These are phyloP conservation scores for Penicillium bovifimosum DNA, from an alignment of 495 filamentous ascomycete species.

Conservation along the genomic window DNA sequence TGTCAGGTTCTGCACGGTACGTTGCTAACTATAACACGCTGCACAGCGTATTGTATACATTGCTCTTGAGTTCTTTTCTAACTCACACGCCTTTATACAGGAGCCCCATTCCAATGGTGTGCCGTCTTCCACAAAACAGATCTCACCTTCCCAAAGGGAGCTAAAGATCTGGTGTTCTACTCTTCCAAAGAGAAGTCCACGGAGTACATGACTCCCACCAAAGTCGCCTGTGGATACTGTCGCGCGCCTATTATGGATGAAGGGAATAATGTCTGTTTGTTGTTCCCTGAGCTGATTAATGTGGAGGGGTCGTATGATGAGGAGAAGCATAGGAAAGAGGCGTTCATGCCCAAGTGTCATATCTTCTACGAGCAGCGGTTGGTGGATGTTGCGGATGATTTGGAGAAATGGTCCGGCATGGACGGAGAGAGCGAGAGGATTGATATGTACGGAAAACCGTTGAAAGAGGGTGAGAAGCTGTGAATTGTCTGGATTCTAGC, in stretches of 20 bases:
- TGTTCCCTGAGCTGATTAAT: slow-evolving; percentile 74
- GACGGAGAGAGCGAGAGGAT: slow-evolving; percentile 60
- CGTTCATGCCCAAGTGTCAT: slow-evolving; percentile 69
- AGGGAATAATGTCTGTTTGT: slow-evolving; percentile 74
- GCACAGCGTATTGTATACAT: too few species aligned
- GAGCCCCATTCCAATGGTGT: slow-evolving; percentile 78
- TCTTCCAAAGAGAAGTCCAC: slow-evolving; percentile 56
- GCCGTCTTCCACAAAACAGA: slow-evolving; percentile 84
- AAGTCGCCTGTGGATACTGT: slow-evolving; percentile 78
- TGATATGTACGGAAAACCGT: slow-evolving; percentile 46
- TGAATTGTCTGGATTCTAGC: too few species aligned
- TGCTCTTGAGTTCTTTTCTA: too few species aligned
- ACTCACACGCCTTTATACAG: too few species aligned
- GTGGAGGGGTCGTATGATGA: slow-evolving; percentile 53
- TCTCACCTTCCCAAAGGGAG: slow-evolving; percentile 67
- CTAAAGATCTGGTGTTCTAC: slow-evolving; percentile 73
- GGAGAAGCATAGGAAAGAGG: slow-evolving; percentile 35
- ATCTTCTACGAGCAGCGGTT: slow-evolving; percentile 80
- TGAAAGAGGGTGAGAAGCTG: slow-evolving; percentile 12
- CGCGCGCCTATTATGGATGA: slow-evolving; percentile 86
- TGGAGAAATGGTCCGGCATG: slow-evolving; percentile 74
- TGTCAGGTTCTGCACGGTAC: slow-evolving; percentile 79
- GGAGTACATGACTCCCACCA: slow-evolving; percentile 71
- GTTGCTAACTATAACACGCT: too few species aligned
- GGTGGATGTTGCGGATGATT: slow-evolving; percentile 72